These are phyloP conservation scores for Leccinum aurantiacum DNA, from an alignment of 768 basidiomycete genomes.

Conservation along the genomic window DNA sequence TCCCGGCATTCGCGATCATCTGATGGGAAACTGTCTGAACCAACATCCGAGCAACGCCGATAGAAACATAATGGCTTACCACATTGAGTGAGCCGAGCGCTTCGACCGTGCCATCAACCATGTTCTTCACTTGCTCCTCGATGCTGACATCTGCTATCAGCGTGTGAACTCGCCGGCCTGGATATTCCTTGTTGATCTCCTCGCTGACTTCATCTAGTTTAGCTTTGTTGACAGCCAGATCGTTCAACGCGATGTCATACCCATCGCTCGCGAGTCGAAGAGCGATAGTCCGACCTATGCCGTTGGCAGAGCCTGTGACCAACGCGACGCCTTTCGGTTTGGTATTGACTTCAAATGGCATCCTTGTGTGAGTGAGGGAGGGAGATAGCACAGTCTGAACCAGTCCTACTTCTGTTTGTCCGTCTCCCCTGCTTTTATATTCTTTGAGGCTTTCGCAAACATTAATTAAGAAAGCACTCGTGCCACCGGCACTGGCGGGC, in stretches of 20 bases:
- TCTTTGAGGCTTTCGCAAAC: neutral
- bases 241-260: slow-evolving; percentile 37
- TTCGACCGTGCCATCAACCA: slow-evolving; percentile 28
- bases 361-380: neutral
- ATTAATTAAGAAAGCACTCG: too few species aligned
- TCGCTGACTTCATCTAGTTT: slow-evolving; percentile 16
- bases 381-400: neutral
- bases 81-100: slow-evolving; percentile 35
- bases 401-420: neutral
- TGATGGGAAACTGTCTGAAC: slow-evolving; percentile 1
- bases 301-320: slow-evolving; percentile 33
- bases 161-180: slow-evolving; percentile 10
- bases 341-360: slow-evolving; percentile 8
- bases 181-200: slow-evolving; percentile 14
- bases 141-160: slow-evolving; percentile 28
- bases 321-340: slow-evolving; percentile 31
- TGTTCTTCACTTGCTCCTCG: slow-evolving; percentile 32
- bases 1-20: slow-evolving; percentile 25
- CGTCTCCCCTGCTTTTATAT: slow-evolving; percentile 3
- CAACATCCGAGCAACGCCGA: neutral
- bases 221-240: slow-evolving; percentile 25
- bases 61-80: slow-evolving; percentile 18
- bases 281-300: slow-evolving; percentile 37
- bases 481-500: neutral
- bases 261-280: slow-evolving; percentile 38